Conservation (phyloP, 2,329 filamentous ascomycete species). For the Microdochium bolleyi region DNA sequence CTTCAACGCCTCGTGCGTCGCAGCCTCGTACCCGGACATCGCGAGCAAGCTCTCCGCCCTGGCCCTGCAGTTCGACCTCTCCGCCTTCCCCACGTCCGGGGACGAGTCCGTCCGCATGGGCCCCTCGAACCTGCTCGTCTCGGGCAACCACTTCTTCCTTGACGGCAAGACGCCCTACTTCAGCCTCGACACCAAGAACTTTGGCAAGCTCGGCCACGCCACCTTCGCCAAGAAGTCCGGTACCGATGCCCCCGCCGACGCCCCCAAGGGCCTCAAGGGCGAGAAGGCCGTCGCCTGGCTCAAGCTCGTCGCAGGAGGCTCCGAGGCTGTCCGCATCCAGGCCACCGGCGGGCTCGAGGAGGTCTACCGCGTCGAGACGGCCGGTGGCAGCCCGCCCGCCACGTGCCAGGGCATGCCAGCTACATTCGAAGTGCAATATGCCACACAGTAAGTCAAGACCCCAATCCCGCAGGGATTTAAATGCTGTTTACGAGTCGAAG, state of each 20-base stretch:
- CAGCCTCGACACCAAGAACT: constrained; percentile 54
- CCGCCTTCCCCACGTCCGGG: constrained; percentile 14
- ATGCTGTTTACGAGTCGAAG: neutral
- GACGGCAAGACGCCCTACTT: constrained; percentile 69
- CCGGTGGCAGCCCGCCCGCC: constrained; percentile 67
- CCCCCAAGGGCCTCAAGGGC: constrained; percentile 51
- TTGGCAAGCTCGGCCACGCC: constrained; percentile 47
- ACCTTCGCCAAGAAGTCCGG: constrained; percentile 55
- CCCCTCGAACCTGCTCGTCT: constrained; percentile 54
- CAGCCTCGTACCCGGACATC: constrained; percentile 59
- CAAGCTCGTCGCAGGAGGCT: constrained; percentile 47
- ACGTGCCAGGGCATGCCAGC: constrained; percentile 60
- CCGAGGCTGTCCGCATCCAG: constrained; percentile 18
- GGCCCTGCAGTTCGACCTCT: constrained; percentile 58
- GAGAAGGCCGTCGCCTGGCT: constrained; percentile 74
- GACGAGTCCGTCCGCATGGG: constrained; percentile 30
- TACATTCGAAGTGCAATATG: constrained; percentile 69
- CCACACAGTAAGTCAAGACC: constrained; percentile 81
- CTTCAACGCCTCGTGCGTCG: constrained; percentile 80
- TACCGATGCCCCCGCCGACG: constrained; percentile 53
- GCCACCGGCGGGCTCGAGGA: constrained; percentile 60
- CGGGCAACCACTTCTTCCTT: constrained; percentile 77
- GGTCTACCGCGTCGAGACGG: constrained; percentile 79
- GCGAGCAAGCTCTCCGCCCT: constrained; percentile 57
- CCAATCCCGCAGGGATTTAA: too few relatives aligned